phyloP scores from a whole-genome alignment of 495 filamentous ascomycete genomes.

The Tetracladium marchalianum region DNA sequence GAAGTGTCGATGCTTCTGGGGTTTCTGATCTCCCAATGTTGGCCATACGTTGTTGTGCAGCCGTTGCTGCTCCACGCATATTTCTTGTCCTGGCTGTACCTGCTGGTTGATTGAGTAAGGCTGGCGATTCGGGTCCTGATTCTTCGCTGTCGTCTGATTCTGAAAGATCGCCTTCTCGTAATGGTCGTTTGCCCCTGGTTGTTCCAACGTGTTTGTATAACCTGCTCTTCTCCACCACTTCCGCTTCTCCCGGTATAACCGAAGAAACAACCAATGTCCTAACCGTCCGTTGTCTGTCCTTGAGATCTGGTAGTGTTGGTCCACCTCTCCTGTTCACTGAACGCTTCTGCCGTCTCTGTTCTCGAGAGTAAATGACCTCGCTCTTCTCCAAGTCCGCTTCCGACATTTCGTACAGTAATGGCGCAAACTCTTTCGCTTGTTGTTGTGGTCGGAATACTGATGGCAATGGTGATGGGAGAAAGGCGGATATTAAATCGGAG shows the following conservation, averaged over 20 bases:
- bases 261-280: conserved; percentile 84
- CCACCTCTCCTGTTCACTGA: conserved; percentile 90
- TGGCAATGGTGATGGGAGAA: conserved; percentile 75
- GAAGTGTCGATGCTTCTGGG: conserved; percentile 59
- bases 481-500: conserved; percentile 71
- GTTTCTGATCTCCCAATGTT: conserved; percentile 82
- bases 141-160: conserved; percentile 85
- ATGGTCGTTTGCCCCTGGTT: conserved; percentile 45
- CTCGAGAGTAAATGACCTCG: conserved; percentile 84
- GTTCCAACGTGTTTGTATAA: conserved; percentile 58
- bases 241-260: conserved; percentile 78
- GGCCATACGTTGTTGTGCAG: conserved; percentile 64
- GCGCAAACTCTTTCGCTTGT: conserved; percentile 84
- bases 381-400: conserved; percentile 84
- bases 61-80: conserved; percentile 75
- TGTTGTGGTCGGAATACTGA: conserved; percentile 81
- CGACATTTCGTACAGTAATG: conserved; percentile 87
- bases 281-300: conserved; percentile 86
- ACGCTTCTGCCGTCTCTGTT: conserved; percentile 88
- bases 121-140: conserved; percentile 78
- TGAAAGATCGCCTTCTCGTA: conserved; percentile 66
- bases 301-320: conserved; percentile 89
- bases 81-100: conserved; percentile 80
- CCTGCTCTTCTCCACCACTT: conserved; percentile 69
- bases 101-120: conserved; percentile 55